phyloP scores from a whole-genome alignment of 2,329 filamentous ascomycete species.

The Tolypocladium endophyticum region DNA sequence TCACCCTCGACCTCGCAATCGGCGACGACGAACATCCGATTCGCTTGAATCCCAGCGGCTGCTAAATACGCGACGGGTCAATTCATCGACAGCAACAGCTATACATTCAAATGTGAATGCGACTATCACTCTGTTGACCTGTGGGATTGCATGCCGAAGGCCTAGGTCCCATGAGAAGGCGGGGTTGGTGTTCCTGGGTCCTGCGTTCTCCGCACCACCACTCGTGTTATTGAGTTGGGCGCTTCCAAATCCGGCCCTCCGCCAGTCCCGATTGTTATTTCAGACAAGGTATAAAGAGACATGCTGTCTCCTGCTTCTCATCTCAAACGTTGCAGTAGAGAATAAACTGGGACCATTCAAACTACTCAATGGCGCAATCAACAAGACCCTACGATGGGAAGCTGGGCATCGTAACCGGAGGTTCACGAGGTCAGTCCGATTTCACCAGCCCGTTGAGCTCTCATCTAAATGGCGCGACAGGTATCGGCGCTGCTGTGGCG shows the following conservation, averaged over 20 bases:
- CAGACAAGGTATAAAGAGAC: not conserved
- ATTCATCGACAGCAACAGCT: not conserved
- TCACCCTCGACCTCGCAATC: not conserved
- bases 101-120: not conserved
- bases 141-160: not conserved
- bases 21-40: not conserved
- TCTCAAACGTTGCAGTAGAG: not conserved
- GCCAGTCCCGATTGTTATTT: not conserved
- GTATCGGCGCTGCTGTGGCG: slow-evolving; percentile 48
- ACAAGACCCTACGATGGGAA: slow-evolving; percentile 19
- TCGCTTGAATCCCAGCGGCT: not conserved
- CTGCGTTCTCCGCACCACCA: not conserved
- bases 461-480: not conserved
- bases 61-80: not conserved
- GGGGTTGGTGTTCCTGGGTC: not conserved
- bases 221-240: not conserved
- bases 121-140: not conserved
- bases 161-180: not conserved
- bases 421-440: slow-evolving; percentile 17
- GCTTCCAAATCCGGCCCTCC: not conserved
- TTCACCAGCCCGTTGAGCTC: not conserved
- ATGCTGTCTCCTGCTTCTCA: not conserved
- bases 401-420: slow-evolving; percentile 22
- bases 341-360: not conserved
- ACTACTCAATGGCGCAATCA: slow-evolving; percentile 10